These are phyloP conservation scores for Boletus reticuloceps DNA, from an alignment of 768 basidiomycete species.

Conservation along the genomic window DNA sequence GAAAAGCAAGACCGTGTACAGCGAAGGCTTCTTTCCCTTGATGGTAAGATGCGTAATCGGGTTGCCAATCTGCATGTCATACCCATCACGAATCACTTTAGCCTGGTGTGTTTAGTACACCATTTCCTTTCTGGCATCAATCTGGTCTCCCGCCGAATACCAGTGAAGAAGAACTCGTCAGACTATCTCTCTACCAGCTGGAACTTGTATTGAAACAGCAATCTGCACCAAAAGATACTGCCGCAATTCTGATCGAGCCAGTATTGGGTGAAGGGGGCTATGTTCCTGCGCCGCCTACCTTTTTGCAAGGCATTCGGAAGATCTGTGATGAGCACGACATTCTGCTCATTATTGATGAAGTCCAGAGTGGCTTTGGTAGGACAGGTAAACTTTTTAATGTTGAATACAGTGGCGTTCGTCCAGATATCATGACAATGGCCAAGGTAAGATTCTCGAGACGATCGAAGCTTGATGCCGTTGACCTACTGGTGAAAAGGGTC, in stretches of 20 bases:
- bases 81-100: conserved; percentile 26
- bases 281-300: conserved; percentile 79
- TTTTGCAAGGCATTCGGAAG: conserved; percentile 72
- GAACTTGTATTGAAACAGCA: conserved; percentile 80
- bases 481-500: conserved; percentile 43
- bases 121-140: conserved; percentile 96
- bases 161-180: conserved; percentile 53
- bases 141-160: conserved; percentile 56
- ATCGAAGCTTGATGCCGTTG: background rate
- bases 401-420: conserved; percentile 78
- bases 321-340: conserved; percentile 89
- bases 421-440: conserved; percentile 87
- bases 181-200: conserved; percentile 73
- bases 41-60: conserved; percentile 55
- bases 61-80: background rate
- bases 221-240: conserved; percentile 79
- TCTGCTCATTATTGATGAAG: conserved; percentile 81
- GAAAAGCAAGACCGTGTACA: conserved; percentile 91
- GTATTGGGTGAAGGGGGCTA: conserved; percentile 96
- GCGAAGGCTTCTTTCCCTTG: conserved; percentile 70
- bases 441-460: conserved; percentile 51
- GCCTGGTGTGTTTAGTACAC: conserved; percentile 79
- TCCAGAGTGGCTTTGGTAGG: conserved; percentile 87
- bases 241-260: conserved; percentile 92
- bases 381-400: conserved; percentile 83